Percentiles rank a stretch among this genome's conserved stretches.
These are phyloP conservation scores for Monilinia fructigena DNA, from an alignment of 2,329 filamentous ascomycete species.

Conservation along the genomic window DNA sequence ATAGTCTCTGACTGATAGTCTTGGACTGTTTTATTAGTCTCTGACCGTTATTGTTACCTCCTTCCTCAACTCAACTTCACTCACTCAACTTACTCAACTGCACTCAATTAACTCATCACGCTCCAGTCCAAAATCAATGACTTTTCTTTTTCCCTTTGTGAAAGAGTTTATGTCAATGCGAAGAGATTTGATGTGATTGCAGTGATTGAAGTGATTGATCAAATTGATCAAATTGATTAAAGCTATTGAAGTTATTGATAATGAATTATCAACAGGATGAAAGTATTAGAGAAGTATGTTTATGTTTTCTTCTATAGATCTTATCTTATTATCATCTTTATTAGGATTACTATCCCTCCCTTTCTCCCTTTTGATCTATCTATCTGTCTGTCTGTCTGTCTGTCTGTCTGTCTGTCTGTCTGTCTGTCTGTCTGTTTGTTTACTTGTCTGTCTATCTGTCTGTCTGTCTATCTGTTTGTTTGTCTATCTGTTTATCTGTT, in stretches of 20 bases:
- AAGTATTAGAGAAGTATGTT: constrained; percentile 18
- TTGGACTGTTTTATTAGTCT: no score
- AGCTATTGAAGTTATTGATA: not conserved
- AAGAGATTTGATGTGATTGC: no score
- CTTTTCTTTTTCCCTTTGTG: constrained; percentile 14
- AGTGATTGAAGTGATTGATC: not conserved
- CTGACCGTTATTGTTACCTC: no score
- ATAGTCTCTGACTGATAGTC: no score
- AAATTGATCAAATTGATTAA: not conserved
- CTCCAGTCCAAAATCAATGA: constrained; percentile 1
- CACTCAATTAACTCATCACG: not conserved
- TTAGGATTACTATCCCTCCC: no score
- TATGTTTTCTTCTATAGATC: not conserved
- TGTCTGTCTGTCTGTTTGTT: no score
- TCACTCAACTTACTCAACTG: not conserved
- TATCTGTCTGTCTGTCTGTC: no score
- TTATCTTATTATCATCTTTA: not conserved
- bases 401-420: no score
- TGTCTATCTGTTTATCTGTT: no score
- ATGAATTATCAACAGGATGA: constrained; percentile 23
- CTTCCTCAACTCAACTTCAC: not conserved
- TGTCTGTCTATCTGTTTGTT: no score
- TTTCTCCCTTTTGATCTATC: no score
- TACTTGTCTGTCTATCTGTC: no score
- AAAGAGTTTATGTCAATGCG: constrained; percentile 12